A percentile compares a stretch with the other conserved stretches of the same genome.
Conservation (phyloP, 768 basidiomycete genomes). For the Pleurotus pulmonarius region DNA sequence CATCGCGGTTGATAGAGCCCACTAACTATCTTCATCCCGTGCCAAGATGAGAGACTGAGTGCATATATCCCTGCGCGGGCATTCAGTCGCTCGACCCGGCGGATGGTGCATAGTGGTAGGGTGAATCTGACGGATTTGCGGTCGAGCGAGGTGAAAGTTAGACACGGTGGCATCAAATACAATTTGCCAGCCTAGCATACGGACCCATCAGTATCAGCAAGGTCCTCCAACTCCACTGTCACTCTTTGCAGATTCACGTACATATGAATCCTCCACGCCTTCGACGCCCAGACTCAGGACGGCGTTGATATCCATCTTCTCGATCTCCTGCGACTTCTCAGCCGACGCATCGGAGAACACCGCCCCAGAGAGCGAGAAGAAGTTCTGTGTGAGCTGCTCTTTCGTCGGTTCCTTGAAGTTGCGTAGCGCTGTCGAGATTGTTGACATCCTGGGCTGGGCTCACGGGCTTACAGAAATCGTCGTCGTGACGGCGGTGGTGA, state of each 20-base stretch:
- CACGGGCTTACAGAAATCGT: neutral
- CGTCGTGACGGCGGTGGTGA: neutral
- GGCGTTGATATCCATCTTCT: conserved; percentile 86
- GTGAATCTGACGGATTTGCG: conserved; percentile 90
- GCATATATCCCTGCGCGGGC: conserved; percentile 94
- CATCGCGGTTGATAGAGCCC: neutral
- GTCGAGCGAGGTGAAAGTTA: conserved; percentile 88
- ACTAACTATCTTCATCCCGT: conserved; percentile 88
- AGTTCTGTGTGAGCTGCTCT: conserved; percentile 79
- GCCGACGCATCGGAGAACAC: conserved; percentile 18
- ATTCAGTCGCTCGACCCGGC: conserved; percentile 91
- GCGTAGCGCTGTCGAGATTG: conserved; percentile 83
- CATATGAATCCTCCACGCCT: conserved; percentile 90
- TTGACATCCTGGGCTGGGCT: conserved; percentile 48
- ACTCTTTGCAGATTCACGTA: conserved; percentile 40
- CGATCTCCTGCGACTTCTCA: conserved; percentile 36
- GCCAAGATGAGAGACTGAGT: conserved; percentile 92
- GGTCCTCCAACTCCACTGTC: no score
- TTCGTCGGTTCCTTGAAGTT: conserved; percentile 91
- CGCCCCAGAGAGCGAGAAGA: conserved; percentile 76
- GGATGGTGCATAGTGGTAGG: conserved; percentile 86
- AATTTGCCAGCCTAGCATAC: conserved; percentile 78
- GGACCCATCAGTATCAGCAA: no score
- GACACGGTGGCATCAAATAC: conserved; percentile 82
- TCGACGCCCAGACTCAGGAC: conserved; percentile 76